phyloP scores from a whole-genome alignment of 768 basidiomycete species.

The Mycena vulgaris region DNA sequence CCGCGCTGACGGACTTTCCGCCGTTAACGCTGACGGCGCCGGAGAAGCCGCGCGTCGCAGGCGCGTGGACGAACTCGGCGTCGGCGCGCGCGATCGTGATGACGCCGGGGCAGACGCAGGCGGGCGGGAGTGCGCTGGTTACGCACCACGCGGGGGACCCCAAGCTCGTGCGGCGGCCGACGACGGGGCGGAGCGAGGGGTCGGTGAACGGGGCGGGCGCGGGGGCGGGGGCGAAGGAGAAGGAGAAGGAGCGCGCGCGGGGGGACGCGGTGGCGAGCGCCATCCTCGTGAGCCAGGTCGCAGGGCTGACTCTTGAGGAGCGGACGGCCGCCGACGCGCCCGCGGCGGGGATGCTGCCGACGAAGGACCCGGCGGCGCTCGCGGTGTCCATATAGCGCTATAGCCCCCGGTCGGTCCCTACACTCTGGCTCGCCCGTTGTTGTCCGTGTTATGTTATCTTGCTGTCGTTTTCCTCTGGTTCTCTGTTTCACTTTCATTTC shows the following conservation, averaged over 20 bases:
- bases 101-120: conserved; percentile 47
- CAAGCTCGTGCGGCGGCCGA: conserved; percentile 31
- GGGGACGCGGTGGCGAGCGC: conserved; percentile 29
- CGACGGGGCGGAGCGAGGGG: conserved; percentile 16
- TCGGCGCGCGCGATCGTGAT: conserved; percentile 67
- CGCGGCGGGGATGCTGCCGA: conserved; percentile 10
- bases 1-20: conserved; percentile 76
- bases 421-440: not conserved
- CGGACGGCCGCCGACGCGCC: not conserved
- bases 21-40: conserved; percentile 67
- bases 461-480: conserved; percentile 28
- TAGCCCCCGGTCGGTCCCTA: not conserved
- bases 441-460: conserved; percentile 26
- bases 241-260: conserved; percentile 26
- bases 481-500: not conserved
- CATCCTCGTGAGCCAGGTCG: conserved; percentile 32
- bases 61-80: conserved; percentile 80
- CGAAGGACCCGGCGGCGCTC: conserved; percentile 24
- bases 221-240: not conserved
- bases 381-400: conserved; percentile 11
- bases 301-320: conserved; percentile 35
- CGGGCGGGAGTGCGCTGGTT: conserved; percentile 42
- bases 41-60: conserved; percentile 69
- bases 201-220: conserved; percentile 1
- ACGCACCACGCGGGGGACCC: conserved; percentile 13